These are phyloP conservation scores for Paraglomus brasilianum DNA, from an alignment of 192 early-diverging fungal species.

Conservation along the genomic window DNA sequence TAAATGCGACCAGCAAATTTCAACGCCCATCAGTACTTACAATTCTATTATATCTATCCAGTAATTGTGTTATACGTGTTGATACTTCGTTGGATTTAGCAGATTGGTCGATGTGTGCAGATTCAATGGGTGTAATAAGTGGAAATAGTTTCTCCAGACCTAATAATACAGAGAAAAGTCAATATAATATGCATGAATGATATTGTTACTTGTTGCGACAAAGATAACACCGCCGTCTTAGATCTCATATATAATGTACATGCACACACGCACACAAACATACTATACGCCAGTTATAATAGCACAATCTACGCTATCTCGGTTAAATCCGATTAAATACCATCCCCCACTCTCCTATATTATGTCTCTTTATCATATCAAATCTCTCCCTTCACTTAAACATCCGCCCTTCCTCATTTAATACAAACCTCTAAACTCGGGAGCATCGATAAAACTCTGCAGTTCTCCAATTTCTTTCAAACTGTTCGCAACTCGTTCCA, in stretches of 20 bases:
- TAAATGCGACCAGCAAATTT: not conserved
- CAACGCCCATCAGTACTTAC: constrained; percentile 30
- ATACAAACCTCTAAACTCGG: constrained; percentile 38
- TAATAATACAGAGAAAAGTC: constrained; percentile 13
- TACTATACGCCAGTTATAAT: no score
- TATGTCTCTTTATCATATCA: not conserved
- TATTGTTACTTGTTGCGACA: not conserved
- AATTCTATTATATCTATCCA: constrained; percentile 45
- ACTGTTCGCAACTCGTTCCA: constrained; percentile 37
- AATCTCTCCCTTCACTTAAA: not conserved
- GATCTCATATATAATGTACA: not conserved
- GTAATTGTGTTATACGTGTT: constrained; percentile 32
- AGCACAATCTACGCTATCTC: no score
- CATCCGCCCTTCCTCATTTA: not conserved
- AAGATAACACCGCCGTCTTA: not conserved
- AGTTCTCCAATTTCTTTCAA: constrained; percentile 42
- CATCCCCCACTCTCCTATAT: no score
- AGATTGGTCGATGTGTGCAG: constrained; percentile 36
- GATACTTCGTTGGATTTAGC: constrained; percentile 33
- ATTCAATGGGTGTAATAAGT: constrained; percentile 36
- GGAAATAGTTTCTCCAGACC: constrained; percentile 34
- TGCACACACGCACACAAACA: no score
- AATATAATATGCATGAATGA: not conserved
- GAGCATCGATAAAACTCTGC: constrained; percentile 40
- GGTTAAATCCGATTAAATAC: no score